Evolutionary conservation across 2,329 filamentous ascomycete genomes (phyloP).

Genomic region (Alternaria burnsii): DNA sequence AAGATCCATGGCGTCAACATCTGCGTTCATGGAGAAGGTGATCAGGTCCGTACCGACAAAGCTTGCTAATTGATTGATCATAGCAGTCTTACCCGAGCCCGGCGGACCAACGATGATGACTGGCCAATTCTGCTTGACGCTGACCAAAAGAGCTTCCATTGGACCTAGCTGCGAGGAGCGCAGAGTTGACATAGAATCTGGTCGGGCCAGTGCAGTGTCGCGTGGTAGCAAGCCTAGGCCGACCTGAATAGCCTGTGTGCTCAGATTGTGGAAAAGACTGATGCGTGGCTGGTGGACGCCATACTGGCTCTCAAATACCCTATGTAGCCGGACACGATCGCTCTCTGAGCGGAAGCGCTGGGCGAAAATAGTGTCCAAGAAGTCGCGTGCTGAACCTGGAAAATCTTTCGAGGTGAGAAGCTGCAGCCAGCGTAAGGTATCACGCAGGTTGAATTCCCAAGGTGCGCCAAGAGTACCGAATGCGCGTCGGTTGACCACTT

Average conservation of each 20-base stretch:
- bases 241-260: slow-evolving; percentile 73
- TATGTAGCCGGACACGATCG: slow-evolving; percentile 72
- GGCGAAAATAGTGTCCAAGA: slow-evolving; percentile 82
- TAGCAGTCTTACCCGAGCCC: slow-evolving; percentile 84
- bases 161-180: slow-evolving; percentile 68
- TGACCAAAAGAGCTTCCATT: slow-evolving; percentile 86
- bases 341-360: slow-evolving; percentile 80
- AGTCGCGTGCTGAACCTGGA: slow-evolving; percentile 71
- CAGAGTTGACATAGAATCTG: slow-evolving; percentile 31
- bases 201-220: slow-evolving; percentile 54
- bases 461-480: slow-evolving; percentile 73
- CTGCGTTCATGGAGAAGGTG: slow-evolving; percentile 89
- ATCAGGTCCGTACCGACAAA: slow-evolving; percentile 77
- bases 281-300: slow-evolving; percentile 50
- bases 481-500: slow-evolving; percentile 66
- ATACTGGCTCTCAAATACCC: slow-evolving; percentile 73
- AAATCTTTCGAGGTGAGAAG: slow-evolving; percentile 69
- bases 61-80: slow-evolving; percentile 83
- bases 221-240: slow-evolving; percentile 77
- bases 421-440: slow-evolving; percentile 87
- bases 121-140: slow-evolving; percentile 85
- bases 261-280: slow-evolving; percentile 74
- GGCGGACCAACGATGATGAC: slow-evolving; percentile 87
- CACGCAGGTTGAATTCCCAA: slow-evolving; percentile 95
- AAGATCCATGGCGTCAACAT: slow-evolving; percentile 96